phyloP scores from a whole-genome alignment of 2,329 filamentous ascomycete species.

The Colletotrichum spaethianum region DNA sequence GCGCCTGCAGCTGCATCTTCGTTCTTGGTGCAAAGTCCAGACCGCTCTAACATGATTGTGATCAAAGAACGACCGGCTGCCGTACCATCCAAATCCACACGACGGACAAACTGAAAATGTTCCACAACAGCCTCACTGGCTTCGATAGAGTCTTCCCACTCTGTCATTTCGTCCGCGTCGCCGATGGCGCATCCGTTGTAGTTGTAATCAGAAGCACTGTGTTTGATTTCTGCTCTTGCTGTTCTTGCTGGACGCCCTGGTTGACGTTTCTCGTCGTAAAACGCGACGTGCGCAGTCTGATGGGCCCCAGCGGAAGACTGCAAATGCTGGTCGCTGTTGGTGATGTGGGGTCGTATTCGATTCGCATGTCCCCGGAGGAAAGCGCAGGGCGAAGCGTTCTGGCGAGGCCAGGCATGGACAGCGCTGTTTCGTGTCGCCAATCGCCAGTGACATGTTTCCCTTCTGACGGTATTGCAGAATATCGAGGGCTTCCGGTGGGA shows the following conservation, averaged over 20 bases:
- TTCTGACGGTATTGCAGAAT: not conserved
- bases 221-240: not conserved
- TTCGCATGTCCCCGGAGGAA: not conserved
- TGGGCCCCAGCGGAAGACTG: not conserved
- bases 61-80: conserved; percentile 15
- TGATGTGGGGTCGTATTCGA: not conserved
- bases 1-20: not conserved
- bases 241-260: not conserved
- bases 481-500: not conserved
- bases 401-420: not conserved
- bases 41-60: not conserved
- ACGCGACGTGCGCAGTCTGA: not conserved
- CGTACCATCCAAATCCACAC: not conserved
- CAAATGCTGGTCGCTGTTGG: not conserved
- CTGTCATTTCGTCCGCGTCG: not conserved
- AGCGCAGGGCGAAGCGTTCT: not conserved
- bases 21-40: not conserved
- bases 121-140: not conserved
- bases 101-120: not conserved
- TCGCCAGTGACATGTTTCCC: not conserved
- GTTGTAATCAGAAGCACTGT: not conserved
- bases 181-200: not conserved
- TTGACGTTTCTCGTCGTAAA: not conserved
- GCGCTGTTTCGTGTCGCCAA: not conserved
- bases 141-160: not conserved